Percentiles rank a stretch among this genome's conserved stretches.
phyloP scores from a whole-genome alignment of 1,284 basidiomycete genomes.

The Moniliophthora roreri region DNA sequence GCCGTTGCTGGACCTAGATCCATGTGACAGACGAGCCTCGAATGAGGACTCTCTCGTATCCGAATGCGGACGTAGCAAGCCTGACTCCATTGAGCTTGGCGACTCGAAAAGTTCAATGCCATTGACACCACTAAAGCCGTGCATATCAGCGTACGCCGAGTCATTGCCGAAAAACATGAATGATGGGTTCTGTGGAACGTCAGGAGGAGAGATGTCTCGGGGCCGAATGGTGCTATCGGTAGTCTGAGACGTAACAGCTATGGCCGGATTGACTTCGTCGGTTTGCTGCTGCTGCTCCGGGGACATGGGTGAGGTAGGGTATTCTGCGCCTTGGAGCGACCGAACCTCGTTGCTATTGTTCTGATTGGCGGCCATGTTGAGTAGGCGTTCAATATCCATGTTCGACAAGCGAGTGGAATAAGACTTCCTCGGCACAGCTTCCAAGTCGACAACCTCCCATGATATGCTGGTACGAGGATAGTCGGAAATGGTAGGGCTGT shows the following conservation, averaged over 20 bases:
- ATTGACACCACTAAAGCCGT: background rate
- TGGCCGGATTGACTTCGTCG: background rate
- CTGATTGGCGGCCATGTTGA: conserved; percentile 39
- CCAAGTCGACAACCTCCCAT: conserved; percentile 7
- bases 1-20: background rate
- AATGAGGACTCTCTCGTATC: background rate
- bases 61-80: conserved; percentile 4
- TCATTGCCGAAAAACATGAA: conserved; percentile 7
- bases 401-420: conserved; percentile 23
- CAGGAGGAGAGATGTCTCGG: conserved; percentile 2
- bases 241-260: background rate
- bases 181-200: conserved; percentile 13
- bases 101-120: conserved; percentile 7
- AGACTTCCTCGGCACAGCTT: conserved; percentile 14
- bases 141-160: conserved; percentile 1
- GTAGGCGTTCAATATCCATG: conserved; percentile 52
- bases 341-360: conserved; percentile 2
- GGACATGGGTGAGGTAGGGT: background rate
- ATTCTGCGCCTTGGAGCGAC: background rate
- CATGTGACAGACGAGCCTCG: background rate
- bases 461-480: conserved; percentile 23
- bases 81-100: conserved; percentile 8
- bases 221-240: background rate
- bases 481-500: conserved; percentile 26
- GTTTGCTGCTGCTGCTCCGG: background rate